Conservation (phyloP, 2,329 filamentous ascomycete species). For the Arthrobotrys sinensis region DNA sequence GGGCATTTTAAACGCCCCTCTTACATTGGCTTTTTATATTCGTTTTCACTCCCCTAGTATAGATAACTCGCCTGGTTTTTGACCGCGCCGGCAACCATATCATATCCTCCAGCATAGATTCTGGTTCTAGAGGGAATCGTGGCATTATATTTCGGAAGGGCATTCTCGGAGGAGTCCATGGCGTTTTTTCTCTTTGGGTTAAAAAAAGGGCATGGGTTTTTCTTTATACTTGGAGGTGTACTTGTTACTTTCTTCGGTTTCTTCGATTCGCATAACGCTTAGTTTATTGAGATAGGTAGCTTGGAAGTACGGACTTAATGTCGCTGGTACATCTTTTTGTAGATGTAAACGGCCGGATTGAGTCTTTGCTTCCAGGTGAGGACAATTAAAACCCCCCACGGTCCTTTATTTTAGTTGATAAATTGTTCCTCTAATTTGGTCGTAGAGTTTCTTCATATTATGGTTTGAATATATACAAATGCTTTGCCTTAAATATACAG, state of each 20-base stretch:
- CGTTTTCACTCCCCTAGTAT: constrained; percentile 22
- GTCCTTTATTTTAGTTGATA: not conserved
- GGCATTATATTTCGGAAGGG: constrained; percentile 48
- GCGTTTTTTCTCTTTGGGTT: constrained; percentile 41
- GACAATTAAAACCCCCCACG: constrained; percentile 5
- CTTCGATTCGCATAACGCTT: not conserved
- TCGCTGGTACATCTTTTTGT: not conserved
- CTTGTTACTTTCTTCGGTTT: not conserved
- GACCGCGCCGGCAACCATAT: constrained; percentile 41
- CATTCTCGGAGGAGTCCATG: constrained; percentile 58
- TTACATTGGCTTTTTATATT: not conserved
- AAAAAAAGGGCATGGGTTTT: constrained; percentile 23
- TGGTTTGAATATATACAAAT: constrained; percentile 1
- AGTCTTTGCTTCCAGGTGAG: not conserved
- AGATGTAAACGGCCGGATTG: not conserved
- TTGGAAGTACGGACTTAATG: not conserved
- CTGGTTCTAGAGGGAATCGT: constrained; percentile 46
- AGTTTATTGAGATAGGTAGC: constrained; percentile 9
- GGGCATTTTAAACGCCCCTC: constrained; percentile 4
- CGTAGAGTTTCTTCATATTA: constrained; percentile 9
- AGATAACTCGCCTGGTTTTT: constrained; percentile 36
- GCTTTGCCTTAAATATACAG: constrained; percentile 7
- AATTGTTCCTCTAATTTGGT: not conserved
- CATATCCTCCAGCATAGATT: constrained; percentile 54
- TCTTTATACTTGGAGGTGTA: constrained; percentile 35